Percentiles rank a stretch among this genome's conserved stretches.
Evolutionary conservation across 2,329 filamentous ascomycete genomes (phyloP).

Genomic region (Didymella lethalis): DNA sequence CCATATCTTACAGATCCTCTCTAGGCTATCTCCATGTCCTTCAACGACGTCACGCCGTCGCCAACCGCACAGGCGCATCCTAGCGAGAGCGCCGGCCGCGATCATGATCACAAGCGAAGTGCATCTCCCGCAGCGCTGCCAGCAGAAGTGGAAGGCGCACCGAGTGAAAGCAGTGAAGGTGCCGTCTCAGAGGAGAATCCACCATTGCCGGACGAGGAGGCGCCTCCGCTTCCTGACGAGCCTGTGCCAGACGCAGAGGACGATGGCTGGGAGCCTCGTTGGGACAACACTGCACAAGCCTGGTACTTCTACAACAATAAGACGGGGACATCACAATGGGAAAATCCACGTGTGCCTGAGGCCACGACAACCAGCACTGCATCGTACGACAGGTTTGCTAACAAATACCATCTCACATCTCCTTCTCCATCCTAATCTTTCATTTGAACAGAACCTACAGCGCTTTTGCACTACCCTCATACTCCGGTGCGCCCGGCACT

Average conservation of each 20-base stretch:
- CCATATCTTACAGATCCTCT: constrained; percentile 22
- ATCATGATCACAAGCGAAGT: constrained; percentile 14
- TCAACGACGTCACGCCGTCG: constrained; percentile 25
- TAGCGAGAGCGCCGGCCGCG: constrained; percentile 21
- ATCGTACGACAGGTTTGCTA: constrained; percentile 50
- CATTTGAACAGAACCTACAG: constrained; percentile 33
- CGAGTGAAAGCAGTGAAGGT: constrained; percentile 22
- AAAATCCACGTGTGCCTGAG: constrained; percentile 78
- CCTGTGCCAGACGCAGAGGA: constrained; percentile 56
- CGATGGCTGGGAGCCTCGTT: constrained; percentile 82
- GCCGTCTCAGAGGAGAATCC: constrained; percentile 22
- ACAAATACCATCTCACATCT: constrained; percentile 39
- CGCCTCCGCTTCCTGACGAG: constrained; percentile 59
- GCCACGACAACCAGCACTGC: constrained; percentile 38
- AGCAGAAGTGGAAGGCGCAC: constrained; percentile 15
- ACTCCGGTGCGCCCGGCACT: constrained; percentile 44
- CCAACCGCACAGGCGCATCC: constrained; percentile 22
- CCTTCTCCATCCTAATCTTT: constrained; percentile 45
- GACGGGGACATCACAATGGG: constrained; percentile 78
- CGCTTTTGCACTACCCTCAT: constrained; percentile 41
- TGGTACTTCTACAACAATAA: constrained; percentile 89
- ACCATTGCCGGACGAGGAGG: constrained; percentile 42
- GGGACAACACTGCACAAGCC: constrained; percentile 72
- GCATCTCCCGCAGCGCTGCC: constrained; percentile 17
- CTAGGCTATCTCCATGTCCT: constrained; percentile 27